Conservation (phyloP, 805 yeast genomes). For the Blastobotrys attinorum region DNA sequence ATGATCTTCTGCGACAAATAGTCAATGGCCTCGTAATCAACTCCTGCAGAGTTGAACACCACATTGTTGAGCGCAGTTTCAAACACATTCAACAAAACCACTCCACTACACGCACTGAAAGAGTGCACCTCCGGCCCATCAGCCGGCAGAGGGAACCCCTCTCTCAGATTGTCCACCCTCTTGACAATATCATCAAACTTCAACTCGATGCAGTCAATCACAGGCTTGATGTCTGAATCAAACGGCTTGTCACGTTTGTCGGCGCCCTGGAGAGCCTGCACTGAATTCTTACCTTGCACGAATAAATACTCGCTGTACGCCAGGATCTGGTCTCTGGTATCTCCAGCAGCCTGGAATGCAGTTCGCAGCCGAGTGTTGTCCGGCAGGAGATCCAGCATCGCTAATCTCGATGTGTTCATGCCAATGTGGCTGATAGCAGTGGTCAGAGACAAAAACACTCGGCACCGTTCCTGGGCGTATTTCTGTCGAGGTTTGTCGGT, state of each 20-base stretch:
- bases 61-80: slow-evolving; percentile 1
- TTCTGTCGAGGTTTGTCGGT: neutral
- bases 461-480: neutral
- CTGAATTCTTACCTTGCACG: neutral
- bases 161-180: too few species aligned
- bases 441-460: slow-evolving; percentile 6
- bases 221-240: neutral
- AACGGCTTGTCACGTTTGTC: neutral
- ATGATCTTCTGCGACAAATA: neutral
- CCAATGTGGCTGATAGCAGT: slow-evolving; percentile 15
- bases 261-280: neutral
- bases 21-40: neutral
- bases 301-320: neutral
- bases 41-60: neutral
- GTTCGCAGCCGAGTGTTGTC: neutral
- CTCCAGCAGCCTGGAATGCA: neutral
- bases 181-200: too few species aligned
- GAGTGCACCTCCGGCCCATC: neutral
- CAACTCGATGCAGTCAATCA: neutral
- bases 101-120: neutral
- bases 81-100: neutral
- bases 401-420: slow-evolving; percentile 9
- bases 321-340: neutral
- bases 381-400: neutral
- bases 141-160: neutral